Percentiles rank a stretch among this genome's conserved stretches.
Evolutionary conservation across 768 basidiomycete species (phyloP).

Genomic region (Lyophyllum decastes): DNA sequence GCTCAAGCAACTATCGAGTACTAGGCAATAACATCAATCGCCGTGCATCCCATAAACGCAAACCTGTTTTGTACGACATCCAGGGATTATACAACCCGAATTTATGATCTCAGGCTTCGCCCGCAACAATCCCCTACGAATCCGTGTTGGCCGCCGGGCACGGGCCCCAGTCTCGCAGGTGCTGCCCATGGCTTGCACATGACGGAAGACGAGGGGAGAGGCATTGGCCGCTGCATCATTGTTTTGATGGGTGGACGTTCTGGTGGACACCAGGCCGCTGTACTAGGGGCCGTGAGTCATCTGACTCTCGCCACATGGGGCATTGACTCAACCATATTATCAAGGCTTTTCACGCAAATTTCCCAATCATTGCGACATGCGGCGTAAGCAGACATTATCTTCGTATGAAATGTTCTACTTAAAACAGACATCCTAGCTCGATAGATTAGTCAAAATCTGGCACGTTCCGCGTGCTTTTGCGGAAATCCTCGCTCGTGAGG

Average conservation of each 20-base stretch:
- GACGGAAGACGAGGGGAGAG: constrained; percentile 60
- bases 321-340: background rate
- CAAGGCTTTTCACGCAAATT: constrained; percentile 67
- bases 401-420: background rate
- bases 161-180: constrained; percentile 54
- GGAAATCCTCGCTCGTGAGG: constrained; percentile 54
- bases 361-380: constrained; percentile 74
- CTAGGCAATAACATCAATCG: constrained; percentile 67
- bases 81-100: constrained; percentile 65
- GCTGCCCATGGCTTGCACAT: constrained; percentile 70
- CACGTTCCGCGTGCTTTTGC: constrained; percentile 41
- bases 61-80: constrained; percentile 73
- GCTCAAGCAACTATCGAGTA: constrained; percentile 7
- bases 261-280: constrained; percentile 73
- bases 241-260: constrained; percentile 71
- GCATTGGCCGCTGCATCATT: constrained; percentile 62
- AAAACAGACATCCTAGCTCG: constrained; percentile 48
- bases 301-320: constrained; percentile 1
- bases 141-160: constrained; percentile 58
- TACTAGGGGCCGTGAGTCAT: constrained; percentile 58
- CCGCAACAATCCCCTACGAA: constrained; percentile 42
- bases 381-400: constrained; percentile 49
- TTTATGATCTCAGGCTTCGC: constrained; percentile 60
- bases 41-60: constrained; percentile 58
- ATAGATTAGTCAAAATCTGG: constrained; percentile 80